A percentile compares a stretch with the other conserved stretches of the same genome.
phyloP scores from a whole-genome alignment of 371 early-diverging fungal species.

The Lichtheimia ramosa region DNA sequence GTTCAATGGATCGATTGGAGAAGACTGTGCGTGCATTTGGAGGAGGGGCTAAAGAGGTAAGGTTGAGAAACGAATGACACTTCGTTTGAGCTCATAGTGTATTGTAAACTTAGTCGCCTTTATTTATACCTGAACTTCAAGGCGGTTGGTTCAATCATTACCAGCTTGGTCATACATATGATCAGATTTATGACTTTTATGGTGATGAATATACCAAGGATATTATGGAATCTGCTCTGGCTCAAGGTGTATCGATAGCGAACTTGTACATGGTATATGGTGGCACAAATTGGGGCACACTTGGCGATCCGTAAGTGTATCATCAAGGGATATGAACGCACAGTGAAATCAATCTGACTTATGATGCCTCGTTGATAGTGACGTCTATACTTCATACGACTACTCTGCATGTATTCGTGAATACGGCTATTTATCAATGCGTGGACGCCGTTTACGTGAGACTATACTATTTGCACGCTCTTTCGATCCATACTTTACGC shows the following conservation, averaged over 20 bases:
- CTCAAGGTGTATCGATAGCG: constrained; percentile 72
- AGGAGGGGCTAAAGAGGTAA: constrained; percentile 62
- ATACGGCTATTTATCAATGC: constrained; percentile 69
- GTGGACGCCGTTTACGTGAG: constrained; percentile 66
- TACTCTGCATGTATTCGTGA: constrained; percentile 82
- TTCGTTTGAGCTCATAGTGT: background rate
- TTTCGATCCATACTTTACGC: constrained; percentile 59
- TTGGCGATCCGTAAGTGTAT: constrained; percentile 72
- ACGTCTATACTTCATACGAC: constrained; percentile 81
- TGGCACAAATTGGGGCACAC: constrained; percentile 85
- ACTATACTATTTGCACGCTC: constrained; percentile 64
- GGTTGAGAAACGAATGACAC: background rate
- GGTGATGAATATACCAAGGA: constrained; percentile 72
- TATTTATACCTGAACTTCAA: constrained; percentile 81
- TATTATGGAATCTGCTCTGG: constrained; percentile 60
- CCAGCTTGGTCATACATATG: constrained; percentile 65
- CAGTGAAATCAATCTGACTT: background rate
- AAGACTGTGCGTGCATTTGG: constrained; percentile 73
- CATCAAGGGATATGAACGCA: background rate
- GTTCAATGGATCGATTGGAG: constrained; percentile 66
- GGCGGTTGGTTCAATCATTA: constrained; percentile 86
- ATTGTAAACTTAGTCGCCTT: constrained; percentile 49
- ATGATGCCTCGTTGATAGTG: constrained; percentile 27
- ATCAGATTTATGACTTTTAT: constrained; percentile 69
- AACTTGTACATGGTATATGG: constrained; percentile 80